Conservation (phyloP, 2,329 filamentous ascomycete genomes). For the Xylogone sp. region DNA sequence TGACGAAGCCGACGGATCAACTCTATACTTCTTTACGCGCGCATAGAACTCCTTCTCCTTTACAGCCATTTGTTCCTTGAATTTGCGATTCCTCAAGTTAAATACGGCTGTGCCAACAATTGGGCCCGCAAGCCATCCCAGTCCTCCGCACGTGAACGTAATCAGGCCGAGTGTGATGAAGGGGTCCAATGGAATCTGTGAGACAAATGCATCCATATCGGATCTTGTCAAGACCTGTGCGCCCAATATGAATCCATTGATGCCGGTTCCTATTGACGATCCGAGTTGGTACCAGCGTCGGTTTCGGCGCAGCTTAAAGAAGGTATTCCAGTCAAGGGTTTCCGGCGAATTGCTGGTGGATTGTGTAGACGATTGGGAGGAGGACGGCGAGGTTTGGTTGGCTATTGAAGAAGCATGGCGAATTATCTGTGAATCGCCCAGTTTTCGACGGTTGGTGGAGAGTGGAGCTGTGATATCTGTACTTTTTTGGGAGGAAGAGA, state of each 20-base stretch:
- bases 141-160: conserved; percentile 70
- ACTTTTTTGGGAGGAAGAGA: neutral
- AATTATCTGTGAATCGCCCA: neutral
- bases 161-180: conserved; percentile 80
- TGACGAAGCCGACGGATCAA: conserved; percentile 85
- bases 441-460: neutral
- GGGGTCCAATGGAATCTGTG: conserved; percentile 79
- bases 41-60: conserved; percentile 95
- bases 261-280: conserved; percentile 66
- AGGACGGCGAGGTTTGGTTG: conserved; percentile 1
- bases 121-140: conserved; percentile 86
- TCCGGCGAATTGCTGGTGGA: conserved; percentile 3
- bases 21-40: conserved; percentile 85
- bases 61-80: conserved; percentile 69
- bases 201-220: conserved; percentile 67
- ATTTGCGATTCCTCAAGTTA: conserved; percentile 67
- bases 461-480: conserved; percentile 1
- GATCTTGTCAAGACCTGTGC: conserved; percentile 65
- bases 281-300: conserved; percentile 79
- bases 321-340: conserved; percentile 77
- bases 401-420: conserved; percentile 16
- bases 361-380: conserved; percentile 6
- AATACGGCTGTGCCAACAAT: conserved; percentile 78
- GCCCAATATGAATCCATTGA: conserved; percentile 58
- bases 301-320: conserved; percentile 84